phyloP scores from a whole-genome alignment of 257 asterid genomes.

The Echium plantagineum region DNA sequence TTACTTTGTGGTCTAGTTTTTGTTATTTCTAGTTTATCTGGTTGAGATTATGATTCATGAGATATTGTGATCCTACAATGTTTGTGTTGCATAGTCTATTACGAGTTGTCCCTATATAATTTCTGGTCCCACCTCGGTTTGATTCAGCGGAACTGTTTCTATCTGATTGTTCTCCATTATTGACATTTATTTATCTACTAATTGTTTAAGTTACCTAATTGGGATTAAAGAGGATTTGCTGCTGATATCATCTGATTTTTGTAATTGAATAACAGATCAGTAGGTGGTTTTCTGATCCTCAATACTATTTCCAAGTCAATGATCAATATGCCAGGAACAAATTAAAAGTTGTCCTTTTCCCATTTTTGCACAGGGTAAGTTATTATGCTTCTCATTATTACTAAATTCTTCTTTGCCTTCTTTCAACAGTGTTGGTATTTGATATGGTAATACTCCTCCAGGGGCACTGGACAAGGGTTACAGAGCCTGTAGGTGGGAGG shows the following conservation, averaged over 20 bases:
- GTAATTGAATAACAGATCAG: constrained; percentile 16
- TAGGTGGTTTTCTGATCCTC: constrained; percentile 21
- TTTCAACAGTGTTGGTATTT: neutral
- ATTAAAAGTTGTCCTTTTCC: constrained; percentile 21
- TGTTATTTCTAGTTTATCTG: neutral
- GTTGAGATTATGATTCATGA: neutral
- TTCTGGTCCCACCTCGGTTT: neutral
- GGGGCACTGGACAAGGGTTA: constrained; percentile 26
- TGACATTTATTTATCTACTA: neutral
- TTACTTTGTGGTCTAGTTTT: no score
- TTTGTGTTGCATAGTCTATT: neutral
- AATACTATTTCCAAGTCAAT: constrained; percentile 22
- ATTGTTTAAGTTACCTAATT: neutral
- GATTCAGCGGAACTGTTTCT: neutral
- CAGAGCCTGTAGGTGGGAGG: constrained; percentile 20
- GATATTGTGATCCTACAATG: neutral
- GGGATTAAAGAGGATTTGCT: neutral
- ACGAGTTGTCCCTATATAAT: no score
- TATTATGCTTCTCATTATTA: neutral
- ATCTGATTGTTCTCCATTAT: no score
- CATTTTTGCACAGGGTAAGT: constrained; percentile 21
- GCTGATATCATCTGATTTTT: neutral
- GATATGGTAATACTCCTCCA: neutral
- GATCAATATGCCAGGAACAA: constrained; percentile 23
- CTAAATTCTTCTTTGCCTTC: neutral